Percentiles rank a stretch among this genome's conserved stretches.
Evolutionary conservation across 768 basidiomycete species (phyloP).

Genomic region (Pleurotus sapidus): DNA sequence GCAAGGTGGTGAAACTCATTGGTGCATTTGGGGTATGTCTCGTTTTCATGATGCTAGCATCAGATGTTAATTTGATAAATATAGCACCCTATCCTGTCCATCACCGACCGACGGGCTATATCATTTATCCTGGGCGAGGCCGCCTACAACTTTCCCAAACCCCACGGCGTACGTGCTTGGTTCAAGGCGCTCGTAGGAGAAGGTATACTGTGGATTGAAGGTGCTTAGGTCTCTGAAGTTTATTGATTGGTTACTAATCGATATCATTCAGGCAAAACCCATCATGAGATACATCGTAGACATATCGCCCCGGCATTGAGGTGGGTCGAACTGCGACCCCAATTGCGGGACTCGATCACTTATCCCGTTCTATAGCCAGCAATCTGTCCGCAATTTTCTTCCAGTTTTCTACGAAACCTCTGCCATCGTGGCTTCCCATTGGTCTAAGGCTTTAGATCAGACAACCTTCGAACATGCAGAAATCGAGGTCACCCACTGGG

Average conservation of each 20-base stretch:
- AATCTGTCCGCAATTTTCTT: conserved; percentile 49
- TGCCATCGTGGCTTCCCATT: conserved; percentile 46
- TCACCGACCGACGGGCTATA: conserved; percentile 53
- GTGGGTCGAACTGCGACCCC: conserved; percentile 22
- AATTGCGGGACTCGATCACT: too few relatives aligned
- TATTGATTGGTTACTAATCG: neutral
- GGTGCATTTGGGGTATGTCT: conserved; percentile 54
- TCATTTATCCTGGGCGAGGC: conserved; percentile 52
- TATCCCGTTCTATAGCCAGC: conserved; percentile 30
- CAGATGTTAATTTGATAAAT: conserved; percentile 4
- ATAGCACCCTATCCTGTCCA: conserved; percentile 56
- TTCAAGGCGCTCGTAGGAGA: conserved; percentile 59
- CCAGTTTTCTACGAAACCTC: conserved; percentile 57
- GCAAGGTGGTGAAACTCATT: conserved; percentile 51
- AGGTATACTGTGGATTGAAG: conserved; percentile 68
- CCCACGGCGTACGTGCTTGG: conserved; percentile 61
- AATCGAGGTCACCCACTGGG: conserved; percentile 58
- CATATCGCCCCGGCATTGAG: conserved; percentile 55
- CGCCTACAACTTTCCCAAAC: conserved; percentile 60
- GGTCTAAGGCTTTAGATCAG: conserved; percentile 43
- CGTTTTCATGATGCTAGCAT: neutral
- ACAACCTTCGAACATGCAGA: conserved; percentile 35
- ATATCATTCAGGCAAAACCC: conserved; percentile 41
- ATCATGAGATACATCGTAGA: conserved; percentile 54
- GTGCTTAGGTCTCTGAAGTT: conserved; percentile 21